Base-by-base conservation (phyloP, 192 early-diverging fungal genomes). In the Coemansia sp. region DNA sequence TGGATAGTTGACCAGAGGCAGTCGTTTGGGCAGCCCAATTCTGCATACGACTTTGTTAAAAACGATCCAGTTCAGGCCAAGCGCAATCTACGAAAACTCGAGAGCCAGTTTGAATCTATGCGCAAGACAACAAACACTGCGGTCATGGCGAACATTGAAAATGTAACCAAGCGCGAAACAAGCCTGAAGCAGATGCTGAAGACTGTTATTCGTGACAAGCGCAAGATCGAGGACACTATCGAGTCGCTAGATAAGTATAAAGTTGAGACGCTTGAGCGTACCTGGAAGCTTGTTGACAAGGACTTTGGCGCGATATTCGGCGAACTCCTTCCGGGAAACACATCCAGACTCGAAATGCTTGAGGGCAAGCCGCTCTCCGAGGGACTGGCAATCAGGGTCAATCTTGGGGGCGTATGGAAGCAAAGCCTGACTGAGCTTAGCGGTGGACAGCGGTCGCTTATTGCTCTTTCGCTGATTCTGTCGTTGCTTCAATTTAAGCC, bases 271-370 rank as follows among this genome's bases (percentile, higher is more conserved):
- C 82, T 99, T 17, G 86, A 90, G 65, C 87, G 86, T 48, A 99
- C 98, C 6, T 98, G 93, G 88, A 83, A 86, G 65, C 90, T 93
- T 74, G 98, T 99, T 20, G 94, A 96, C 80, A 80, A 79, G 89
- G 96, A 98, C 72, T 99, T 99, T 88, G 96, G 97, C 9, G 84
- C 83, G 9, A 99, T 99, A 61, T 98, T 99, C 85, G 93, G 87
- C 17, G 96, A 98, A 50, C 85, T 98, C 42, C 84, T 99, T 50
- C 92, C 95, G 0, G 94, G 94, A 20, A 98, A 95, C 69, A 88
- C 93, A 19, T 91, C 94, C 51, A 93, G 90, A 61, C 86, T 99
- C 49, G 89, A 94, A 62, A 90, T 88, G 44, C 91, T 91, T 14
- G 95, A 95, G 66, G 94, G 92, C 7, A 74, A 88, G 72, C 85